Evolutionary conservation across 768 basidiomycete species (phyloP).

Genomic region (Filobasidium floriforme): DNA sequence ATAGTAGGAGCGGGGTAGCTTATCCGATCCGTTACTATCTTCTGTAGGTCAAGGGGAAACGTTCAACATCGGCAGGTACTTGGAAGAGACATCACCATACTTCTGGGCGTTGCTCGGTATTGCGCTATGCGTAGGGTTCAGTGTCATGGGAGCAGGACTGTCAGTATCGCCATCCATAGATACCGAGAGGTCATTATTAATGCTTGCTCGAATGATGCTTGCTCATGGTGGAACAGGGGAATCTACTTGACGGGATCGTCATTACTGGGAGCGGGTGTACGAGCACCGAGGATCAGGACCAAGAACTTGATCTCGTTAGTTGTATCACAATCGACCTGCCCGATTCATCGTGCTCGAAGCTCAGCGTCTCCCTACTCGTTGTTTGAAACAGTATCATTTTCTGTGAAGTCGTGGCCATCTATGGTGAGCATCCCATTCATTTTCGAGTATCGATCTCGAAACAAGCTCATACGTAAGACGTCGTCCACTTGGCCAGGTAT

Average conservation of each 20-base stretch:
- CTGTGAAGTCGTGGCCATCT: slow-evolving; percentile 98
- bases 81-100: slow-evolving; percentile 89
- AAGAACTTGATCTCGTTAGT: slow-evolving; percentile 93
- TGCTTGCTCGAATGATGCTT: neutral
- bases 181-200: neutral
- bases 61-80: slow-evolving; percentile 88
- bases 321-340: neutral
- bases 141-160: slow-evolving; percentile 94
- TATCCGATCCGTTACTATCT: neutral
- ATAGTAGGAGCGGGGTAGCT: too few species aligned
- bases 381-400: slow-evolving; percentile 72
- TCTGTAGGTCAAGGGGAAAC: slow-evolving; percentile 24
- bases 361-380: neutral
- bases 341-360: neutral
- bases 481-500: slow-evolving; percentile 31
- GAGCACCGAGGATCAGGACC: slow-evolving; percentile 84
- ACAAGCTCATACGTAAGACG: slow-evolving; percentile 4
- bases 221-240: slow-evolving; percentile 57
- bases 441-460: neutral
- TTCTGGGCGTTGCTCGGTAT: slow-evolving; percentile 86
- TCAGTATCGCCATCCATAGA: slow-evolving; percentile 45
- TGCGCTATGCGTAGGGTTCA: slow-evolving; percentile 84
- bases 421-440: slow-evolving; percentile 49
- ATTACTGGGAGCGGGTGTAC: slow-evolving; percentile 89
- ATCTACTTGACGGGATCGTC: slow-evolving; percentile 96